Evolutionary conservation across 2,329 filamentous ascomycete species (phyloP).

Genomic region (Corynespora cassiicola): DNA sequence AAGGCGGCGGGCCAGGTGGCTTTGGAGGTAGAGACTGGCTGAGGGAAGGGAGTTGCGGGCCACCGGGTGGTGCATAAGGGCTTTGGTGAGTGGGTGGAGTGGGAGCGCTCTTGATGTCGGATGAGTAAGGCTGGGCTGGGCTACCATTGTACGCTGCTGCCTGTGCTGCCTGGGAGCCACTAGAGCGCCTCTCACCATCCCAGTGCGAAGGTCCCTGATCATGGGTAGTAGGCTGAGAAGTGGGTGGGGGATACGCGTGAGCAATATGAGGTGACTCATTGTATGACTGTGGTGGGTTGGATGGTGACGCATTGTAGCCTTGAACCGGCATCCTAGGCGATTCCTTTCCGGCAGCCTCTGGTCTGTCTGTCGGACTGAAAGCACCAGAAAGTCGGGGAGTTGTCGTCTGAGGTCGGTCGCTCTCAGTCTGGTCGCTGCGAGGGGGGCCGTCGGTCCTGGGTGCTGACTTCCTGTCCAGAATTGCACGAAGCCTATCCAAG

Average conservation of each 20-base stretch:
- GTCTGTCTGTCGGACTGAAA: constrained; percentile 18
- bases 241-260: constrained; percentile 18
- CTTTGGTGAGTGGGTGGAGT: constrained; percentile 35
- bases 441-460: too few relatives aligned
- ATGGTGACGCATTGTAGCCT: constrained; percentile 27
- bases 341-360: constrained; percentile 27
- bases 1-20: constrained; percentile 34
- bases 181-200: constrained; percentile 35
- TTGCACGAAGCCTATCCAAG: constrained; percentile 30
- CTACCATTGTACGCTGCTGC: constrained; percentile 29
- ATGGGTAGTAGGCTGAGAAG: constrained; percentile 32
- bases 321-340: constrained; percentile 29
- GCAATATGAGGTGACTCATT: constrained; percentile 19
- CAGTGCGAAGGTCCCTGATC: constrained; percentile 30
- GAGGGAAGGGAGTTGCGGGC: constrained; percentile 16
- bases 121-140: constrained; percentile 29
- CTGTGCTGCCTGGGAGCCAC: constrained; percentile 33
- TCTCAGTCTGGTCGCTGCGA: too few relatives aligned
- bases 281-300: constrained; percentile 14
- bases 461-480: constrained; percentile 35
- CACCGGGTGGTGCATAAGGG: constrained; percentile 34
- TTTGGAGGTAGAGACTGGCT: constrained; percentile 33
- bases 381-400: constrained; percentile 16
- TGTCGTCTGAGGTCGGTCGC: constrained; percentile 14
- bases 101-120: constrained; percentile 24